phyloP scores from a whole-genome alignment of 1,139 yeast genomes.

The Scheffersomyces titani region DNA sequence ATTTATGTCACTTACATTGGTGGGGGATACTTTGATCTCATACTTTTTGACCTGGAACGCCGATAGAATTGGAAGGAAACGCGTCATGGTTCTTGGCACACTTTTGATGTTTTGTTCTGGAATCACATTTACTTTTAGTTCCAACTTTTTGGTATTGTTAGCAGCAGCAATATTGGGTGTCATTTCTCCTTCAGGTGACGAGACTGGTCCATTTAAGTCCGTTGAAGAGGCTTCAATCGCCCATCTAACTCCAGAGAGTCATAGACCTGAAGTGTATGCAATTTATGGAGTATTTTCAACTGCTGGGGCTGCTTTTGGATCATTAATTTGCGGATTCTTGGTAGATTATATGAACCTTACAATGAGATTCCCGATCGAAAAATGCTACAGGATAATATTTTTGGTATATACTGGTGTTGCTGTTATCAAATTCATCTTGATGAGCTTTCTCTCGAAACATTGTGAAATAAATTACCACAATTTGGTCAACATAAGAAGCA shows the following conservation, averaged over 20 bases:
- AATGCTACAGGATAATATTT: constrained; percentile 62
- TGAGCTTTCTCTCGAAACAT: constrained; percentile 53
- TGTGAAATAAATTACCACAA: constrained; percentile 45
- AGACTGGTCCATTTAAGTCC: constrained; percentile 89
- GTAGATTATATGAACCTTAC: constrained; percentile 44
- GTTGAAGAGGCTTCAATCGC: constrained; percentile 88
- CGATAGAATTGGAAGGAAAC: constrained; percentile 70
- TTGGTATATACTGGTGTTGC: constrained; percentile 60
- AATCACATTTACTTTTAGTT: constrained; percentile 52
- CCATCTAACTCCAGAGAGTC: constrained; percentile 66
- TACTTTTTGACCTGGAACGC: constrained; percentile 78
- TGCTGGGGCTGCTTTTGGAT: constrained; percentile 75
- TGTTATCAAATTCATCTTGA: constrained; percentile 50
- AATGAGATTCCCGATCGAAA: constrained; percentile 30
- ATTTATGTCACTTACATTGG: constrained; percentile 79
- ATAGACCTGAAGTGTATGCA: constrained; percentile 76
- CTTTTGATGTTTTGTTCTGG: constrained; percentile 75
- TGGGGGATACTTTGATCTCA: constrained; percentile 79
- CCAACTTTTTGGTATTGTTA: constrained; percentile 57
- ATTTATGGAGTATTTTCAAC: constrained; percentile 68
- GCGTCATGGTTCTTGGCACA: constrained; percentile 66
- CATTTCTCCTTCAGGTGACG: constrained; percentile 89
- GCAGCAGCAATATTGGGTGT: constrained; percentile 61
- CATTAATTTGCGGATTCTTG: constrained; percentile 62
- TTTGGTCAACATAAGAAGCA: constrained; percentile 4